phyloP scores from a whole-genome alignment of 805 yeast genomes.

The Nakazawaea peltata region DNA sequence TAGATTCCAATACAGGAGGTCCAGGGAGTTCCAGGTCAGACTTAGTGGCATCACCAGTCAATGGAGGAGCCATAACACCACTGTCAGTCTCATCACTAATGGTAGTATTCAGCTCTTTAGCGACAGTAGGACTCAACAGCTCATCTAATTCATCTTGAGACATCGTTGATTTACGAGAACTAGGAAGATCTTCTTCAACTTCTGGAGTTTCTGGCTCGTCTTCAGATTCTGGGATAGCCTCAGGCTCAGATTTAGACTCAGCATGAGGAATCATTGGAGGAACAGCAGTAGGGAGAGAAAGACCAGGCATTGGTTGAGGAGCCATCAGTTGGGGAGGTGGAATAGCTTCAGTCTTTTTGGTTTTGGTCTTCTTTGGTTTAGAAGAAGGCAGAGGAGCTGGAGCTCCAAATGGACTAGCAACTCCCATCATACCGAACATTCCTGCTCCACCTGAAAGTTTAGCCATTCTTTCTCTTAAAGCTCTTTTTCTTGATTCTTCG shows the following conservation, averaged over 20 bases:
- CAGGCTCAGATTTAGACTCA: not conserved
- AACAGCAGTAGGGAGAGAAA: slow-evolving; percentile 10
- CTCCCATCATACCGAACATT: slow-evolving; percentile 68
- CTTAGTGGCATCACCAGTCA: not conserved
- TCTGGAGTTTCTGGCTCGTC: not conserved
- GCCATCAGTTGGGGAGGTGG: slow-evolving; percentile 4
- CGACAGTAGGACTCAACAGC: not conserved
- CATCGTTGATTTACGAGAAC: no score
- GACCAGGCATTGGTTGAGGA: slow-evolving; percentile 11
- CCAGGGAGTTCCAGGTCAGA: slow-evolving; percentile 2
- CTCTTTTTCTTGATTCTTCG: slow-evolving; percentile 68
- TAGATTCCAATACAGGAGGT: slow-evolving; percentile 1
- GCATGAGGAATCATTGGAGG: slow-evolving; percentile 10
- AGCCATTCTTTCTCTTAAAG: slow-evolving; percentile 92
- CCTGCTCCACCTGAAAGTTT: slow-evolving; percentile 82
- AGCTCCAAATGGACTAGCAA: slow-evolving; percentile 27
- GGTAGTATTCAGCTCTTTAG: slow-evolving; percentile 1
- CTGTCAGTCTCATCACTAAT: not conserved
- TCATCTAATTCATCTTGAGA: no score
- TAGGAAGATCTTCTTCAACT: not conserved
- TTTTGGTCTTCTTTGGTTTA: slow-evolving; percentile 18
- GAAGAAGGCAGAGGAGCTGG: slow-evolving; percentile 15
- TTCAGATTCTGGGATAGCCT: not conserved
- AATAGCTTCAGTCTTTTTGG: slow-evolving; percentile 13
- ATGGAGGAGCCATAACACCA: not conserved